These are phyloP conservation scores for Lolium rigidum DNA, from an alignment of 176 grass and related monocot genomes.

Conservation along the genomic window DNA sequence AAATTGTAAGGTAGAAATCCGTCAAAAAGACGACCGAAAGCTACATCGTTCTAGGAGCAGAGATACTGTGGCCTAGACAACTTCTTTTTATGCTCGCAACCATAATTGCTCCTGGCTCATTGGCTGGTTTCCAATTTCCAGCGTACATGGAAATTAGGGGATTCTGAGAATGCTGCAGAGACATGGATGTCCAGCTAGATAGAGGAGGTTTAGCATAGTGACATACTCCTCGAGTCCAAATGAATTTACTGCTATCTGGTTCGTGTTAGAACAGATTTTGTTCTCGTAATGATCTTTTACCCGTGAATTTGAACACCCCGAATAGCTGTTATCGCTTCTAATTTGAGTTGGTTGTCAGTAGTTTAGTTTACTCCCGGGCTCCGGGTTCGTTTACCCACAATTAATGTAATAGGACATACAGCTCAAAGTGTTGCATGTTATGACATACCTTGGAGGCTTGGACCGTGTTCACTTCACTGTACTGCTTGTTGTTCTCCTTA, in stretches of 20 bases:
- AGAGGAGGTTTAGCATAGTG: not conserved
- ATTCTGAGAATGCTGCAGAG: not conserved
- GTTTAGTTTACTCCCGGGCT: not conserved
- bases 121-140: not conserved
- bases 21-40: not conserved
- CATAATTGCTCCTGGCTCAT: not conserved
- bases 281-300: not conserved
- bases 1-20: not conserved
- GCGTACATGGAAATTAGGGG: not conserved
- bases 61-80: not conserved
- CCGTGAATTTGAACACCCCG: not conserved
- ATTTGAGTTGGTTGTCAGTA: not conserved
- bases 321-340: not conserved
- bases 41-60: not conserved
- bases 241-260: not conserved
- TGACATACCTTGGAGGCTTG: not conserved
- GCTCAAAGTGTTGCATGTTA: not conserved
- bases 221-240: not conserved
- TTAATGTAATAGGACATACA: not conserved
- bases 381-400: not conserved
- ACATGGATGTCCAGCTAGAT: not conserved
- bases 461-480: not conserved
- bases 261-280: not conserved
- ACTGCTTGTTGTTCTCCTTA: not conserved
- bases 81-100: not conserved